Base-by-base conservation (phyloP, 164 flowering plant species). In the Buxus sempervirens region DNA sequence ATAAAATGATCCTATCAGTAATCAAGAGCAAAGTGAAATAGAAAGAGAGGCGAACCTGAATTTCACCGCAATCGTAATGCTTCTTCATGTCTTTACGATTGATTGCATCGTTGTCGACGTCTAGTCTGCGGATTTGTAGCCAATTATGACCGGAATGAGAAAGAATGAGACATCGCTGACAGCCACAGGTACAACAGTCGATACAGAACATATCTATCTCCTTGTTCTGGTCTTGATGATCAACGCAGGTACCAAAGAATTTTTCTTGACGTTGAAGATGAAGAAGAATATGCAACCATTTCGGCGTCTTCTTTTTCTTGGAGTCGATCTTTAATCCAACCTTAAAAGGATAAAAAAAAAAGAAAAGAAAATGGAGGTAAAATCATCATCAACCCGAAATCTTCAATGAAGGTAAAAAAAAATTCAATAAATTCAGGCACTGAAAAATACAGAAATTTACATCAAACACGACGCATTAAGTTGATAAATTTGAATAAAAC, bases 21-120 rank as follows among this genome's bases (percentile, higher is more conserved):
- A n/a, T n/a, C n/a, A n/a, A n/a, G n/a, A n/a, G n/a, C n/a, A n/a
- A n/a, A n/a, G n/a, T n/a, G n/a, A n/a, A 32, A 32, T 32, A 32
- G 59, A 19, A n/a, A 60, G 24, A 58, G n/a, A 61, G n/a, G 27
- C 51, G 42, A 58, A 89, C 94, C 86, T 87, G 92, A 73, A 89
- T 83, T 70, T 72, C 67, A 8, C 88, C 86, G 41, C 94, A 90
- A 63, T 89, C 92, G 1, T 87, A 73, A 56, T 77, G 72, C 64
- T 81, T 79, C 69, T 89, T 88, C 24, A 90, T 74, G 22, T 86
- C 92, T 53, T 77, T 85, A 32, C 86, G 79, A 20, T 87, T 86
- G 60, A 90, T 80, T 8, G 89, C 97, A 58, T 90, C 86, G 4
- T 82, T 83, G 58, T 90, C 89, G 9, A 90, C 90, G 70, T 90